Evolutionary conservation across 129 eudicot genomes (phyloP).

Genomic region (Erigeron canadensis): DNA sequence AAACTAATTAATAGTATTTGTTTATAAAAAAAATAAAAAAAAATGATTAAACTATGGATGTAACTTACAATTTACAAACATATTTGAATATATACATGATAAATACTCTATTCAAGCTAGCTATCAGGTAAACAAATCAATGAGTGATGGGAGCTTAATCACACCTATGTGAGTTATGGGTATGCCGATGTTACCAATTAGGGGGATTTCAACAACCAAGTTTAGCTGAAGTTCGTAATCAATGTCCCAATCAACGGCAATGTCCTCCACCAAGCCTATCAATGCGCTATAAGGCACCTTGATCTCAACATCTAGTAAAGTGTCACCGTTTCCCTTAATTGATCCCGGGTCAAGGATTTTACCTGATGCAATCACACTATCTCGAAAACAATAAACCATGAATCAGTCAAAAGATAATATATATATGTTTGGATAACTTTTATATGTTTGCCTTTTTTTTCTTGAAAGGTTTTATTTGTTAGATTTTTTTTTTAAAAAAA

Average conservation of each 20-base stretch:
- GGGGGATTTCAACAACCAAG: slow-evolving; percentile 28
- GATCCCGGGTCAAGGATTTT: slow-evolving; percentile 34
- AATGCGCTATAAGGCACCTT: slow-evolving; percentile 28
- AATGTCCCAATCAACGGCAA: slow-evolving; percentile 36
- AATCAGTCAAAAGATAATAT: too few species aligned
- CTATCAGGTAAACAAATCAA: slow-evolving; percentile 10
- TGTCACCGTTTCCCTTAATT: slow-evolving; percentile 20
- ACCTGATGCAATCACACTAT: slow-evolving; percentile 32
- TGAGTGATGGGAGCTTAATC: slow-evolving; percentile 38
- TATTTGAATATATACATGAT: too few species aligned
- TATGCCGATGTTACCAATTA: slow-evolving; percentile 29
- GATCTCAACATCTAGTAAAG: slow-evolving; percentile 21
- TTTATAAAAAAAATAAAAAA: too few species aligned
- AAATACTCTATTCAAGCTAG: too few species aligned
- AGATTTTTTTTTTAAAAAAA: too few species aligned
- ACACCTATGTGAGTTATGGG: slow-evolving; percentile 25
- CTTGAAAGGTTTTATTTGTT: too few species aligned
- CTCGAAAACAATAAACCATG: slow-evolving; percentile 19
- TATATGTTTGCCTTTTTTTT: background rate
- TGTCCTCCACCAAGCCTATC: slow-evolving; percentile 31
- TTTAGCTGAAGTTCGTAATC: slow-evolving; percentile 35
- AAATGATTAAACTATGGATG: too few species aligned
- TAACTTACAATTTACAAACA: too few species aligned
- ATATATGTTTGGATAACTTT: background rate
- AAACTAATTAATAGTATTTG: too few species aligned